A percentile compares a stretch with the other conserved stretches of the same genome.
These are phyloP conservation scores for Triticum turgidum DNA, from an alignment of 176 grass and related monocot genomes.

Conservation along the genomic window DNA sequence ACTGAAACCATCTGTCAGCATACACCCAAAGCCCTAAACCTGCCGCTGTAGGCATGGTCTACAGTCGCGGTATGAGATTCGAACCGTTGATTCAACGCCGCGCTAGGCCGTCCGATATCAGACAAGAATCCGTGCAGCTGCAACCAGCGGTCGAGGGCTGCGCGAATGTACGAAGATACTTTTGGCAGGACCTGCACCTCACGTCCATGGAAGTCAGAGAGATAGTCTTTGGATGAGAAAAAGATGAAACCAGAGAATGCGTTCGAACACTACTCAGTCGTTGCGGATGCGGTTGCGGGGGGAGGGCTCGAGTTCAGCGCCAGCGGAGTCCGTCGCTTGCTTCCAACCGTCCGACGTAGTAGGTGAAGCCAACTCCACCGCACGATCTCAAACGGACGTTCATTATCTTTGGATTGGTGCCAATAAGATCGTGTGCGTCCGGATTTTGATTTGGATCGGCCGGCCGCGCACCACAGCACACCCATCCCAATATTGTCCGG, in stretches of 20 bases:
- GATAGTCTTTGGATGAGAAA: background rate
- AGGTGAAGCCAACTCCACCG: background rate
- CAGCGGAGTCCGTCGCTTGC: background rate
- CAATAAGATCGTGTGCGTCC: too few species aligned
- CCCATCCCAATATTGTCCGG: too few species aligned
- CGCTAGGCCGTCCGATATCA: background rate
- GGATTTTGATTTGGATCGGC: too few species aligned
- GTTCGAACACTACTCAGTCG: background rate
- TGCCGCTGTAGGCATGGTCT: background rate
- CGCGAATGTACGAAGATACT: too few species aligned
- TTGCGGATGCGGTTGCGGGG: background rate
- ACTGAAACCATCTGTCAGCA: background rate
- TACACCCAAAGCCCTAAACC: too few species aligned
- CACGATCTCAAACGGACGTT: too few species aligned
- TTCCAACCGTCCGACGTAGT: slow-evolving; percentile 10
- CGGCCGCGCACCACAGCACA: too few species aligned
- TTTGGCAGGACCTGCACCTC: background rate
- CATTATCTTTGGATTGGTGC: too few species aligned
- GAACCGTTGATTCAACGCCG: background rate
- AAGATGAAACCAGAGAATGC: background rate
- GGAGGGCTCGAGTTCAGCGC: background rate
- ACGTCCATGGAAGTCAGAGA: background rate
- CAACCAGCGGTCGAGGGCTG: background rate
- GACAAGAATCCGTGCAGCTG: background rate
- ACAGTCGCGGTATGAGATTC: background rate